A percentile compares a stretch with the other conserved stretches of the same genome.
Evolutionary conservation across 108 stramenopile species (phyloP).

Genomic region (Fragilaria crotonensis): DNA sequence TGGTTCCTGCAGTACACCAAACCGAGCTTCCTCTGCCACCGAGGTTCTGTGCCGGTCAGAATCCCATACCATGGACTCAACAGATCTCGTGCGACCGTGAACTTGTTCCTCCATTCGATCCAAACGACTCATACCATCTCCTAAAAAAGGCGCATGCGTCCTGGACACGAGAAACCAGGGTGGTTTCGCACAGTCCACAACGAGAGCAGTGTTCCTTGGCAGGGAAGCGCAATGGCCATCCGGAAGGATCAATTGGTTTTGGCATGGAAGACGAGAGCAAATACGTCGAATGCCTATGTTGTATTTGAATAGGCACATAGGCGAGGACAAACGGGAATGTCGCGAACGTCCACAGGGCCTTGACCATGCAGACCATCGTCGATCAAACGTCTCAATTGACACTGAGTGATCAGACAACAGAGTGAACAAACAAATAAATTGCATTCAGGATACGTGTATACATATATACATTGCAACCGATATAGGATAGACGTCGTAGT

Average conservation of each 20-base stretch:
- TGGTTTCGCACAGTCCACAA: constrained; percentile 76
- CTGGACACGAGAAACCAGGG: constrained; percentile 52
- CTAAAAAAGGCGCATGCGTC: constrained; percentile 70
- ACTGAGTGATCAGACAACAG: no score
- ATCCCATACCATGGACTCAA: constrained; percentile 34
- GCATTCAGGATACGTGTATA: no score
- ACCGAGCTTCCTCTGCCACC: constrained; percentile 55
- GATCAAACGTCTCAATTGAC: no score
- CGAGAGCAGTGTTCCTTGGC: constrained; percentile 74
- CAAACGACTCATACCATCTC: constrained; percentile 56
- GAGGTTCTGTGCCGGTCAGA: constrained; percentile 1
- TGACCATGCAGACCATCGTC: no score
- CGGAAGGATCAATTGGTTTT: constrained; percentile 58
- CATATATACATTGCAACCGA: no score
- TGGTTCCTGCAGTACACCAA: constrained; percentile 61
- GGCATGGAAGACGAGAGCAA: constrained; percentile 6
- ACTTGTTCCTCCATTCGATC: constrained; percentile 45
- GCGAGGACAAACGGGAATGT: neutral
- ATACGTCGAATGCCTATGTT: neutral
- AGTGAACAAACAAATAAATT: no score
- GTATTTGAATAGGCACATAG: neutral
- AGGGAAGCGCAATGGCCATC: constrained; percentile 69
- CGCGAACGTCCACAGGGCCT: neutral
- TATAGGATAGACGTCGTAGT: no score
- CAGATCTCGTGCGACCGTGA: constrained; percentile 45